Evolutionary conservation across 129 eudicot species (phyloP).

Genomic region (Lonicera japonica): DNA sequence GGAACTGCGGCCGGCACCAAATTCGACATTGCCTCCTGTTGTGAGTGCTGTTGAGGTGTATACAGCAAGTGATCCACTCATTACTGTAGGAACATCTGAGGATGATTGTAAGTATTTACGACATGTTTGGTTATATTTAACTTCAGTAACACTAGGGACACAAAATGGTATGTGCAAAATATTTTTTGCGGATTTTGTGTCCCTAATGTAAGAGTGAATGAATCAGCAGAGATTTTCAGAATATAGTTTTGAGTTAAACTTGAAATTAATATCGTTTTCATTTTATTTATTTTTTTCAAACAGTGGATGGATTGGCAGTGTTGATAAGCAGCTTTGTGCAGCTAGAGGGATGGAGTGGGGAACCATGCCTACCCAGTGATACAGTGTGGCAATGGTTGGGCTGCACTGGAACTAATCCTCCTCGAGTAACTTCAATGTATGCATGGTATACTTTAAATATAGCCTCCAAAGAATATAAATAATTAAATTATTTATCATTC

Average conservation of each 20-base stretch:
- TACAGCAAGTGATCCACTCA: slow-evolving; percentile 13
- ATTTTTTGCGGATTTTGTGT: no score
- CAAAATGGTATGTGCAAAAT: no score
- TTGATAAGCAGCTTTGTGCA: slow-evolving; percentile 2
- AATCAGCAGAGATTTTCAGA: no score
- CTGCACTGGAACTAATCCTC: slow-evolving; percentile 6
- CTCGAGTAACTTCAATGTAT: slow-evolving; percentile 12
- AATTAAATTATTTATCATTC: no score
- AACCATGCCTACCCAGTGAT: slow-evolving; percentile 14
- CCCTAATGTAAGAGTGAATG: no score
- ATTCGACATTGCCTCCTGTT: slow-evolving; percentile 6
- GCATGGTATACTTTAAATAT: no score
- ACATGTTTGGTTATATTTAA: background rate
- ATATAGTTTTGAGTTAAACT: no score
- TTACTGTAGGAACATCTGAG: slow-evolving; percentile 5
- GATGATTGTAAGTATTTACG: slow-evolving; percentile 7
- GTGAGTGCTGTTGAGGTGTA: slow-evolving; percentile 14
- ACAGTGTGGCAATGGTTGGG: slow-evolving; percentile 17
- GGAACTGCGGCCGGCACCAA: slow-evolving; percentile 1
- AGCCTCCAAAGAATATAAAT: no score
- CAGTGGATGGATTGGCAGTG: slow-evolving; percentile 7
- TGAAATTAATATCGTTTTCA: no score
- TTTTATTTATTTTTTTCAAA: background rate
- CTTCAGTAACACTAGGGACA: no score
- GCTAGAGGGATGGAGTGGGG: slow-evolving; percentile 18